These are phyloP conservation scores for Monilinia polystroma DNA, from an alignment of 2,329 filamentous ascomycete genomes.

Conservation along the genomic window DNA sequence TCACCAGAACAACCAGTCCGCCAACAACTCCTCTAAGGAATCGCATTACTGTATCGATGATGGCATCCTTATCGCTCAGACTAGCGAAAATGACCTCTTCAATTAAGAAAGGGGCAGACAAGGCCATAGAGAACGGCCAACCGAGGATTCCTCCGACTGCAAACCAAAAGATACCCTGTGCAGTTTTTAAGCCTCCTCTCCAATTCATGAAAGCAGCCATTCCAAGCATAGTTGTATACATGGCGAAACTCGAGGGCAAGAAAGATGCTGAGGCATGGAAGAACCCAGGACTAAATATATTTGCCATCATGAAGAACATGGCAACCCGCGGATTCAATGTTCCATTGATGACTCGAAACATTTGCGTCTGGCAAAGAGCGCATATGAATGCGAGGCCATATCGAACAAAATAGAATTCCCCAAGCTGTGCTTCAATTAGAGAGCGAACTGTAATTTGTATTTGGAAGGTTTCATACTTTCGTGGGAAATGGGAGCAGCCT, in stretches of 20 bases:
- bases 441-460: neutral
- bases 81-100: constrained; percentile 67
- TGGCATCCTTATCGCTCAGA: constrained; percentile 55
- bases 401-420: constrained; percentile 87
- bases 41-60: constrained; percentile 59
- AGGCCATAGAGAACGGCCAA: constrained; percentile 89
- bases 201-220: constrained; percentile 89
- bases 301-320: constrained; percentile 76
- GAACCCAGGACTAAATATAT: constrained; percentile 81
- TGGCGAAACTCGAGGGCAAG: constrained; percentile 91
- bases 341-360: constrained; percentile 75
- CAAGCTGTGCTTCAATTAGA: constrained; percentile 44
- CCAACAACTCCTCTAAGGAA: constrained; percentile 63
- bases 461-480: constrained; percentile 47
- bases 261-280: constrained; percentile 88
- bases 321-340: constrained; percentile 81
- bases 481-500: constrained; percentile 60
- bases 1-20: constrained; percentile 38
- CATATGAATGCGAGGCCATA: constrained; percentile 72
- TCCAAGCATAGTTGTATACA: constrained; percentile 89
- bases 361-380: constrained; percentile 75
- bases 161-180: constrained; percentile 86
- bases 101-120: constrained; percentile 75
- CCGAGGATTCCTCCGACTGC: constrained; percentile 80
- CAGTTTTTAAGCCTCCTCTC: constrained; percentile 74